Evolutionary conservation across 1,284 basidiomycete genomes (phyloP).

Genomic region (Austroboletus novae-zelandiae): DNA sequence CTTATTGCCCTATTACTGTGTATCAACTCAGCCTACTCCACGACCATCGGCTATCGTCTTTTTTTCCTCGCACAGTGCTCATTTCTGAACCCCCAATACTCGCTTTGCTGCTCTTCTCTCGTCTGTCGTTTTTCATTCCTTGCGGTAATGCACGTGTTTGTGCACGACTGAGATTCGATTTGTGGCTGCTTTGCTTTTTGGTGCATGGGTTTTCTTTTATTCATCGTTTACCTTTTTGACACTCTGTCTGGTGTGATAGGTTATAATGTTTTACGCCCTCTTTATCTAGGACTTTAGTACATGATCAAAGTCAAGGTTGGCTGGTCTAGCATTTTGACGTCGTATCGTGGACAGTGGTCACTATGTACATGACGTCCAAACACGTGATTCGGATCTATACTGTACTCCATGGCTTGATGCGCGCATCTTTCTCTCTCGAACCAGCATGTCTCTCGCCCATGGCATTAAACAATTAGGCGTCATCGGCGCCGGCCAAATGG

Average conservation of each 20-base stretch:
- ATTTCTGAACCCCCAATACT: conserved; percentile 9
- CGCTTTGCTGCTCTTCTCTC: conserved; percentile 18
- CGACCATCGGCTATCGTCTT: conserved; percentile 5
- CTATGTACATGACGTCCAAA: not conserved
- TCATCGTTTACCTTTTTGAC: conserved; percentile 12
- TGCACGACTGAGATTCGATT: conserved; percentile 13
- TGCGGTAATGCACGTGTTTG: conserved; percentile 3
- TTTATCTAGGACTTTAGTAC: not conserved
- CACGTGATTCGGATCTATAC: conserved; percentile 20
- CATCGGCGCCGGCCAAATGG: conserved; percentile 87
- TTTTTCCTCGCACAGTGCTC: conserved; percentile 20
- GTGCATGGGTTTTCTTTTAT: conserved; percentile 3
- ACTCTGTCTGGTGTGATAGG: conserved; percentile 7
- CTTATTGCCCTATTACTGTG: conserved; percentile 27
- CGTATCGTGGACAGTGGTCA: not conserved
- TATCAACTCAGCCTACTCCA: conserved; percentile 23
- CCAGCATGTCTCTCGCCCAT: conserved; percentile 43
- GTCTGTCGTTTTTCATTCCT: conserved; percentile 18
- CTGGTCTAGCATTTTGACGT: conserved; percentile 18
- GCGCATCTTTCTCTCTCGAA: not conserved
- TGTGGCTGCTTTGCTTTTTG: conserved; percentile 23
- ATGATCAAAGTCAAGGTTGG: conserved; percentile 13
- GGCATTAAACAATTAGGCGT: conserved; percentile 70
- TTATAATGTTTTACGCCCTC: not conserved
- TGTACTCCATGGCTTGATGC: not conserved